Base-by-base conservation (phyloP, 1,284 basidiomycete species). In the Ganoderma sinense region DNA sequence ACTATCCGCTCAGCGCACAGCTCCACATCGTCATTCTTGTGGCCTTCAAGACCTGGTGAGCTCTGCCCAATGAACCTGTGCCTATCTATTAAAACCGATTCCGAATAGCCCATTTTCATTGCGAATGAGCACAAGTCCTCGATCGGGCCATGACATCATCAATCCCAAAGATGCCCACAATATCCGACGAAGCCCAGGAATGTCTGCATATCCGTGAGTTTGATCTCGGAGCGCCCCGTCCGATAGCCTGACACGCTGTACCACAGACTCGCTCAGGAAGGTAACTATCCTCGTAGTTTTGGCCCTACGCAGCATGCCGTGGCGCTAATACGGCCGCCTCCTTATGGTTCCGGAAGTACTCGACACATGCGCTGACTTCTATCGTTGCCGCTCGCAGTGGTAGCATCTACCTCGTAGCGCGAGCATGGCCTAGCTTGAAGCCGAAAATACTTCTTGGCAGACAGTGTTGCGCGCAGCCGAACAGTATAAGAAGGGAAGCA, bases 401-500 rank as follows among this genome's bases (percentile, higher is more conserved):
- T 26, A 43, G 7, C 53, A 33, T 31, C 53, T 16, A 31, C 29
- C 31, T 61, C 59, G 59, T 39, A 61, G 23, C 23, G 36, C 59
- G 36, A 40, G 59, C 20, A 29, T 26, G 26, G 16, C 40, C 36
- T 61, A 11, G n/a, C 23, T 61, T 39, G 14, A 61, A 26, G 39
- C 59, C 59, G 39, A 40, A 60, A 61, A 61, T 61, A 61, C 23
- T 5, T 40, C 39, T 26, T 39, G 26, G 55, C 26, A 4, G 14
- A 4, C 36, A 33, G n/a, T 11, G 59, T n/a, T 39, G 13, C 20
- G 59, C 39, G 36, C 36, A 41, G 39, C 59, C 40, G 59, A 61
- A 53, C 29, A 26, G 62, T 64, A 64, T 64, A 64, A 64, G 23
- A 53, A 53, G 48, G 45, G 51, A 53, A 39, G 48, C 20, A 8